Base-by-base conservation (phyloP, 768 basidiomycete species). In the Candolleomyces aberdarensis region DNA sequence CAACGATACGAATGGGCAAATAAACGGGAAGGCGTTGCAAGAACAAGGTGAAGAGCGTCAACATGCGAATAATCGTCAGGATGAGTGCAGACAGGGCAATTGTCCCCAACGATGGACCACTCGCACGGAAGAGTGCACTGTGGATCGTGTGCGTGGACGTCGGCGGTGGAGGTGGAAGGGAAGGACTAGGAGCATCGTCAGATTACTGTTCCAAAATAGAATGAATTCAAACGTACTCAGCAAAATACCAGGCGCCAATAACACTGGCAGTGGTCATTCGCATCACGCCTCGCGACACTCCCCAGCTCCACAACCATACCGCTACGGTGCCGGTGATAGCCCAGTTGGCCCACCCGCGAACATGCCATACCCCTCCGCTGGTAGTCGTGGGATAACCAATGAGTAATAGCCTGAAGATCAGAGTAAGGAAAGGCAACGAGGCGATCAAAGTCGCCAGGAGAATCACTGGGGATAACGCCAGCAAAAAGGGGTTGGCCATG, bases 161-260 rank as follows among this genome's bases (percentile, higher is more conserved):
- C 19, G 84, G 83, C 4, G 75, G 78, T 20, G 84, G 82, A 3
- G 75, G 74, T 1, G 80, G 69, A 32, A 70, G 63, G 29, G 69
- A 65, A 20, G 74, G 75, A 62, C 78, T 75, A 61, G 43, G 40
- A 53, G 43, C 17, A 58, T 22, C 36, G 43, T 48, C 43, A 61
- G 32, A 59, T 4, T 22, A 22, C 10, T 49, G 22, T 22, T 11
- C 60, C 32, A 47, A 14, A 20, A 36, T 2, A 19, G 22, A 22
- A 43, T 22, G 49, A 41, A 44, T 46, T 29, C 14, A 52, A 71
- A 74, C 80, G 53, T 67, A 81, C 80, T 81, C 77, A 32, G 79
- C 74, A 64, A 93, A 96, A 70, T 96, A 97, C 95, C 95, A 98
- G 49, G 89, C 87, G 1, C 94, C 95, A 39, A 98, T 84, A 4